Evolutionary conservation across 495 filamentous ascomycete genomes (phyloP), one percentile per base, ranked within the genome.

Genomic region (Rhizodiscina lignyota): DNA sequence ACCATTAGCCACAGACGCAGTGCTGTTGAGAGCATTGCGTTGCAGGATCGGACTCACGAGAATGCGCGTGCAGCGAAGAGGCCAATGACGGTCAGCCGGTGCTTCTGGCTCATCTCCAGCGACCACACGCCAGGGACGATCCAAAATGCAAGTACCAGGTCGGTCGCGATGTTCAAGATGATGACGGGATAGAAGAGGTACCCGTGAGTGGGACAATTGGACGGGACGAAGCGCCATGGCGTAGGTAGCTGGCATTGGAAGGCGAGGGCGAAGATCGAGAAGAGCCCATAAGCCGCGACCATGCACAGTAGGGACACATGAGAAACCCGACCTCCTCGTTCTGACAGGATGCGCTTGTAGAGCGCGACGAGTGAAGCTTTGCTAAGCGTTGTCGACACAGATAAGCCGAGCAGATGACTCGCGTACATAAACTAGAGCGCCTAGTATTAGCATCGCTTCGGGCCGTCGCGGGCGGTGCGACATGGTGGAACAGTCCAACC

Each of bases 171-270:
- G 30, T 49, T 49, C 6, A 47, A 19, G 3, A 32, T 32, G 12
- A 46, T 47, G 23, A 49, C 39, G 12, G 46, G 43, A 35, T 49
- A 49, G 1, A 38, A 27, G 2, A 50, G 36, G 21, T 38, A 21
- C 22, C 44, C 44, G 17, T 36, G 31, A 1, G 42, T 37, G n/a
- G 39, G 29, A 22, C 47, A 47, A 5, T 41, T 29, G 10, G 36
- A 28, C 23, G 24, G 16, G 28, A 21, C 40, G n/a, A n/a, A n/a
- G 8, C 35, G 24, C 47, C 47, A 50, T 6, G 47, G 44, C 3
- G 40, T 5, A 10, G 47, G 47, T 17, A 44, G 11, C 2, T 30
- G 16, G 35, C 47, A 47, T 34, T 50, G 47, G 20, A 50, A 50
- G 3, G 47, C 41, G 4, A 41, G 28, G 11, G 32, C 40, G 18